Evolutionary conservation across 495 filamentous ascomycete species (phyloP).

Genomic region (Daldinia vernicosa): DNA sequence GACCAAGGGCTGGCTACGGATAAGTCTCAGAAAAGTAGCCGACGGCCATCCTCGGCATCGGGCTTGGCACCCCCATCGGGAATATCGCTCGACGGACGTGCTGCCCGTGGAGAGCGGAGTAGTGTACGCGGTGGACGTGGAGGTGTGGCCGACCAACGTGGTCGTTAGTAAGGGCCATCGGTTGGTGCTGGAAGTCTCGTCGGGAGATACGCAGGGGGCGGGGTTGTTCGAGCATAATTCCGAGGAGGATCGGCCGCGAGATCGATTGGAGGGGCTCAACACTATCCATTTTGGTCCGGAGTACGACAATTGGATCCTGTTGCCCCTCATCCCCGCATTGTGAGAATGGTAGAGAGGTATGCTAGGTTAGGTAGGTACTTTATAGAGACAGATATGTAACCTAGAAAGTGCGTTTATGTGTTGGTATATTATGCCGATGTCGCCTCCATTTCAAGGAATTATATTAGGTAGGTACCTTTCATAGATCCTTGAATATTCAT

Average conservation of each 20-base stretch:
- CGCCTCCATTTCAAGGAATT: not conserved
- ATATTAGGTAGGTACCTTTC: too few relatives aligned
- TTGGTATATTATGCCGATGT: not conserved
- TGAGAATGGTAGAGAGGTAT: not conserved
- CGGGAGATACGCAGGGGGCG: not conserved
- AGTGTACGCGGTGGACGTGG: not conserved
- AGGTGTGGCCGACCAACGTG: not conserved
- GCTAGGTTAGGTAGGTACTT: not conserved
- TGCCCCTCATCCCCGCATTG: not conserved
- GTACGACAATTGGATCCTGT: not conserved
- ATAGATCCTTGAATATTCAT: not conserved
- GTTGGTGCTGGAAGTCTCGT: not conserved
- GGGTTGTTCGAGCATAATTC: constrained; percentile 5
- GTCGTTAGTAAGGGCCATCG: not conserved
- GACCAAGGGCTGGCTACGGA: not conserved
- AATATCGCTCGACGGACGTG: constrained; percentile 1
- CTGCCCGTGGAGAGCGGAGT: not conserved
- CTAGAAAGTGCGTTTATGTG: not conserved
- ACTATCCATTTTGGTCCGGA: not conserved
- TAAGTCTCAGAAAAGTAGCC: not conserved
- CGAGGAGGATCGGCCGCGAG: not conserved
- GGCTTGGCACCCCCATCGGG: not conserved
- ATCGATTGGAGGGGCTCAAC: not conserved
- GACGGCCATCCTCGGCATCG: not conserved
- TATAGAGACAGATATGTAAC: not conserved